Conservation (phyloP, 495 filamentous ascomycete genomes). For the Aeminium ludgeri region DNA sequence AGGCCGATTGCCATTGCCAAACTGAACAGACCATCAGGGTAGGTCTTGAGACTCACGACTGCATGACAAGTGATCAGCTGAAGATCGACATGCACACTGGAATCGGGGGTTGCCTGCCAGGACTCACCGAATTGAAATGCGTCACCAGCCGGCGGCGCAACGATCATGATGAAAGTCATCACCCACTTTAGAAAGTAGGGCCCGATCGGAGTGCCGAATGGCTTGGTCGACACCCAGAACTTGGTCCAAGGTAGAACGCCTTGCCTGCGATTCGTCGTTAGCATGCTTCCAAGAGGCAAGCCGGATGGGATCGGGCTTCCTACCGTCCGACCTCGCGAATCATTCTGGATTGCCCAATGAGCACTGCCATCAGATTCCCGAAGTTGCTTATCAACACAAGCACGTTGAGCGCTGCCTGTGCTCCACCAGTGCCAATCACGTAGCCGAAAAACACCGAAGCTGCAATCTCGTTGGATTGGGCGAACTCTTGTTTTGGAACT, state of each 20-base stretch:
- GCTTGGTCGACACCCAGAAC: conserved; percentile 47
- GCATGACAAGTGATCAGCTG: conserved; percentile 12
- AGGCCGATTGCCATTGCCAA: conserved; percentile 38
- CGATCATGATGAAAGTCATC: conserved; percentile 45
- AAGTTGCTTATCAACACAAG: conserved; percentile 46
- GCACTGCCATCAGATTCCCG: conserved; percentile 43
- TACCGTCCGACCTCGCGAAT: conserved; percentile 41
- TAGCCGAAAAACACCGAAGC: conserved; percentile 43
- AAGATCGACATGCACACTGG: conserved; percentile 13
- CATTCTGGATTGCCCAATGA: conserved; percentile 40
- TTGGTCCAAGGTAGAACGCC: conserved; percentile 45
- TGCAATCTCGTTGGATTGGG: conserved; percentile 35
- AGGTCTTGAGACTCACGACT: no score
- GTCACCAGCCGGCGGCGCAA: conserved; percentile 50
- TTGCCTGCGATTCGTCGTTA: conserved; percentile 29
- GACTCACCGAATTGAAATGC: conserved; percentile 33
- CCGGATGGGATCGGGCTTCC: conserved; percentile 14
- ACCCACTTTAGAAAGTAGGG: conserved; percentile 39
- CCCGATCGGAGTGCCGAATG: conserved; percentile 31
- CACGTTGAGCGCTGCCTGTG: conserved; percentile 25
- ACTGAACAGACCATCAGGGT: conserved; percentile 20
- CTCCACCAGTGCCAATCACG: conserved; percentile 38
- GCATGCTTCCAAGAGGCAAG: neutral
- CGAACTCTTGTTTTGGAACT: conserved; percentile 37
- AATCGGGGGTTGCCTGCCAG: conserved; percentile 29